These are phyloP conservation scores for Solanum chiquidenum DNA, from an alignment of 257 asterid genomes.

Conservation along the genomic window DNA sequence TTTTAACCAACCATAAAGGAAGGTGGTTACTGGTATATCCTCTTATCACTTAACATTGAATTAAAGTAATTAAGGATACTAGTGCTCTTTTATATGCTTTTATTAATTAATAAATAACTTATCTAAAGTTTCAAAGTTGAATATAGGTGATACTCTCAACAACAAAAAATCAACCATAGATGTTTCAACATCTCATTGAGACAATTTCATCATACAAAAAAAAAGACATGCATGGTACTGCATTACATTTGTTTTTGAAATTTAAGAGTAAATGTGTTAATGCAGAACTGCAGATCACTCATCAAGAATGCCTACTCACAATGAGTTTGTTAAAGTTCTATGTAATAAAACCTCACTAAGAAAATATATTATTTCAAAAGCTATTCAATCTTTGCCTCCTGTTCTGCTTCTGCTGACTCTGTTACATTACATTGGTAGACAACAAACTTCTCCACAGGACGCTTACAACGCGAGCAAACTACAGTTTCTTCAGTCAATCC, in stretches of 20 bases:
- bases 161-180: neutral
- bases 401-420: neutral
- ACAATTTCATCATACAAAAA: neutral
- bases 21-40: neutral
- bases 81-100: neutral
- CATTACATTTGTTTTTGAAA: neutral
- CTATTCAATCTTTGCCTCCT: neutral
- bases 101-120: neutral
- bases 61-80: neutral
- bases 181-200: neutral
- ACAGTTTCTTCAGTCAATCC: constrained; percentile 21
- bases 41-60: neutral
- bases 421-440: constrained; percentile 41
- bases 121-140: neutral
- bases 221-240: neutral
- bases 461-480: constrained; percentile 41
- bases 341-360: neutral
- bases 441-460: constrained; percentile 45
- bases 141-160: neutral
- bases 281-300: neutral
- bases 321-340: neutral
- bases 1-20: neutral
- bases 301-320: neutral
- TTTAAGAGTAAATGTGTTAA: neutral
- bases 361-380: neutral